Evolutionary conservation across 371 early-diverging fungal genomes (phyloP).

Genomic region (Mucor mucedo): DNA sequence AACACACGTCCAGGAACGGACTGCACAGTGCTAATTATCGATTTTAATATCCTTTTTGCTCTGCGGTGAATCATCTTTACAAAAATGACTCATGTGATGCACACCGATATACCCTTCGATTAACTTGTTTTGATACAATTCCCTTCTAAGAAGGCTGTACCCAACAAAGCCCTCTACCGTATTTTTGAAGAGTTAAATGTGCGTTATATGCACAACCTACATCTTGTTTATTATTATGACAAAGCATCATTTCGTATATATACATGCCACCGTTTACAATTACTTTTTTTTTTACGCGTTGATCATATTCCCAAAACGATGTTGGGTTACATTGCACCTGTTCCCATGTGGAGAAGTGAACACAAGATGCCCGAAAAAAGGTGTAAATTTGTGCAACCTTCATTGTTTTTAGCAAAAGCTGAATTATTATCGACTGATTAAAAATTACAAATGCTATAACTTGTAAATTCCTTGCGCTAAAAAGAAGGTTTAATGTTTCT

Average conservation of each 20-base stretch:
- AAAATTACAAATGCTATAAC: conserved; percentile 2
- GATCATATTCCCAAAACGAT: conserved; percentile 21
- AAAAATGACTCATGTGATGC: conserved; percentile 10
- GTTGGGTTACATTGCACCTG: conserved; percentile 11
- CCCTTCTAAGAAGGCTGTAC: background rate
- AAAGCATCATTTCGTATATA: too few species aligned
- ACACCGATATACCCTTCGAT: background rate
- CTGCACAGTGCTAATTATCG: background rate
- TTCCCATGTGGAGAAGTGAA: conserved; percentile 22
- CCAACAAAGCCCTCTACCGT: background rate
- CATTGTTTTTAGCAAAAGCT: background rate
- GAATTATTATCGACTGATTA: conserved; percentile 22
- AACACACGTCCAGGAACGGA: background rate
- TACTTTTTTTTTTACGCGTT: conserved; percentile 12
- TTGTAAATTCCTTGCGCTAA: background rate
- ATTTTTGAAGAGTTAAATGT: background rate
- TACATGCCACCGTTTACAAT: background rate
- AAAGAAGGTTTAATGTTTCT: conserved; percentile 8
- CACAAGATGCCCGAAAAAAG: conserved; percentile 13
- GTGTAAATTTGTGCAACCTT: background rate
- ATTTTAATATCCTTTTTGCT: background rate
- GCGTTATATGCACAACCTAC: background rate
- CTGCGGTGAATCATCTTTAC: background rate
- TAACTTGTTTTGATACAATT: background rate
- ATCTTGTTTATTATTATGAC: background rate